Evolutionary conservation across 768 basidiomycete genomes (phyloP).

Genomic region (Vishniacozyma victoriae): DNA sequence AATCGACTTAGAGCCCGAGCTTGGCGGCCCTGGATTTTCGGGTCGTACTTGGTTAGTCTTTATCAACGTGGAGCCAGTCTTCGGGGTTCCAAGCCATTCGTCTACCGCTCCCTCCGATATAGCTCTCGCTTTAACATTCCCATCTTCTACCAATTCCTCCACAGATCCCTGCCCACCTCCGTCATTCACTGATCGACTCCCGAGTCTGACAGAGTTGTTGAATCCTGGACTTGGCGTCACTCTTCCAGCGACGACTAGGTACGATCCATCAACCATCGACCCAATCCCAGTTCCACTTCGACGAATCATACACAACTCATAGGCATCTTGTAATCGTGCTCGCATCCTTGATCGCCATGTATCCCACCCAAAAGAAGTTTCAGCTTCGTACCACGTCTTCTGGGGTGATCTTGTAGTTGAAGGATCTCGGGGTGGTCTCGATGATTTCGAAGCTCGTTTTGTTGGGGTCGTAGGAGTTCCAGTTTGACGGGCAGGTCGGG

Average conservation of each 20-base stretch:
- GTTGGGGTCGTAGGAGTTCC: not conserved
- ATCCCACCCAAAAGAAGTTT: not conserved
- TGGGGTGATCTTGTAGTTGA: slow-evolving; percentile 22
- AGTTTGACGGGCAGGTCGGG: not conserved
- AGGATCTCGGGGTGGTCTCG: slow-evolving; percentile 17
- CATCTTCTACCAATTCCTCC: not conserved
- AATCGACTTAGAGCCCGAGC: too few relatives aligned
- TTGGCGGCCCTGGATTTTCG: not conserved
- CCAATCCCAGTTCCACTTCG: not conserved
- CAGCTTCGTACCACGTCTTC: slow-evolving; percentile 16
- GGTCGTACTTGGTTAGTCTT: not conserved
- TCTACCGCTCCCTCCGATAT: not conserved
- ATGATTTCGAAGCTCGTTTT: not conserved
- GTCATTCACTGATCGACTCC: not conserved
- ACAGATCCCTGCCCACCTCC: not conserved
- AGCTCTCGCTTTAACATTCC: not conserved
- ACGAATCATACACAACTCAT: slow-evolving; percentile 66
- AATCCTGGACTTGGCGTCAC: not conserved
- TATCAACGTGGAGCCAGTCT: not conserved
- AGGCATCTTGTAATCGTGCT: slow-evolving; percentile 67
- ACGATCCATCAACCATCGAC: not conserved
- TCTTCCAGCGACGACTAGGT: not conserved
- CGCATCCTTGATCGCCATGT: slow-evolving; percentile 68
- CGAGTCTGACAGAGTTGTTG: not conserved
- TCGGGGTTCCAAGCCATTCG: not conserved